Evolutionary conservation across 192 early-diverging fungal genomes (phyloP).

Genomic region (Pecoramyces ruminantium): DNA sequence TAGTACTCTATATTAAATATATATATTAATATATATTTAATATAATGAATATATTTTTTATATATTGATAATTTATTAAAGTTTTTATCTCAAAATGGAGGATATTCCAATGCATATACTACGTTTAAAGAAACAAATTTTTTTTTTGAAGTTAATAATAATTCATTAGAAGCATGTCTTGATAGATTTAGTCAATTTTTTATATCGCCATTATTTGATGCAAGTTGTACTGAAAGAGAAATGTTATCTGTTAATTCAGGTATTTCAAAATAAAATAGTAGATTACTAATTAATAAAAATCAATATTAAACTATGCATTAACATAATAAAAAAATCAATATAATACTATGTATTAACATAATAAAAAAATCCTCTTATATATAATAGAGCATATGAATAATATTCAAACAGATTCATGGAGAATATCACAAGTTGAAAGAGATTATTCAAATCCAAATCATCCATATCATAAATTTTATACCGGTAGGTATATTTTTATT

Average conservation of each 20-base stretch:
- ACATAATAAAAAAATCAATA: no score
- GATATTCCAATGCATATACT: slow-evolving; percentile 71
- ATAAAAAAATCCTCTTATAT: not conserved
- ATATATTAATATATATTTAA: no score
- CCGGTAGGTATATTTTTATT: no score
- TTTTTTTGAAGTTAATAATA: slow-evolving; percentile 64
- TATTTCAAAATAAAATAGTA: not conserved
- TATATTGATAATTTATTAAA: slow-evolving; percentile 1
- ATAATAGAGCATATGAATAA: slow-evolving; percentile 78
- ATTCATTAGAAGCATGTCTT: slow-evolving; percentile 40
- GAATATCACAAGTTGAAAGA: slow-evolving; percentile 75
- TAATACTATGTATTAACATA: no score
- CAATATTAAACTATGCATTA: no score
- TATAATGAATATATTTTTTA: no score
- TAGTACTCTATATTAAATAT: no score
- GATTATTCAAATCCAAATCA: slow-evolving; percentile 55
- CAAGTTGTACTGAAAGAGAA: slow-evolving; percentile 80
- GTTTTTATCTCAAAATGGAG: slow-evolving; percentile 56
- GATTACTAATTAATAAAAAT: no score
- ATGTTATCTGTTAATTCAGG: slow-evolving; percentile 83
- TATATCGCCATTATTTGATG: slow-evolving; percentile 72
- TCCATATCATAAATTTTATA: slow-evolving; percentile 80
- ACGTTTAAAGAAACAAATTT: slow-evolving; percentile 64
- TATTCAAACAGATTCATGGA: slow-evolving; percentile 74
- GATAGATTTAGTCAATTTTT: slow-evolving; percentile 87